Evolutionary conservation across 2,329 filamentous ascomycete species (phyloP), one percentile per base, ranked within the genome.

Genomic region (Eutypa lata): DNA sequence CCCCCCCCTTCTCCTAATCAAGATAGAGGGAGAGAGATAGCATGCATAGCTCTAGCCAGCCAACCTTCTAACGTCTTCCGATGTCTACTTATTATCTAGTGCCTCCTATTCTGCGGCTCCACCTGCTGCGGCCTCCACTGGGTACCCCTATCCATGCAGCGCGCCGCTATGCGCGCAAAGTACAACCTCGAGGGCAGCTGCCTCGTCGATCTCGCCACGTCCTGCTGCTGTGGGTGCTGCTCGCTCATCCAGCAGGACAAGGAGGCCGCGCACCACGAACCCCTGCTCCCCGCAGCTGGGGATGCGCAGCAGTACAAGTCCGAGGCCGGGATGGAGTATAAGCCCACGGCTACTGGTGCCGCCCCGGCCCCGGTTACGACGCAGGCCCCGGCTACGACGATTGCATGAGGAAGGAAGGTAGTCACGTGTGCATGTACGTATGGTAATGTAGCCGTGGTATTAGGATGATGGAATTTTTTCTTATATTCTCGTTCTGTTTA

Each of bases 191-290:
- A 73, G 61, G 76, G 76, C 22, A 72, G 61, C 62, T 77, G 73
- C 55, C 55, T 75, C 2, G 63, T 67, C 33, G 76, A 79, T 49
- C 60, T 78, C 31, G 69, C 67, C 35, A 62, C 66, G 3, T 67
- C 75, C 2, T 77, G 69, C 68, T 78, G 75, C 68, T 78, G 75
- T 57, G 68, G 65, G 21, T 69, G 71, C 65, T 79, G 76, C 64
- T 65, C 68, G 45, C 61, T 78, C 22, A 67, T 75, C 49, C 76
- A 79, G 72, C 62, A 70, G 55, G 76, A 78, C 38, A 79, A 78
- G 72, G 76, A 79, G 66, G 68, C 69, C 2, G 67, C 65, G 48
- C 59, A 71, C 53, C 72, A 69, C 14, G 73, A 73, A 59, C 19
- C 40, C 14, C 21, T 43, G 1, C n/a, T 24, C 19, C 11, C 18